Evolutionary conservation across 345 rosid species (phyloP).

Genomic region (Sisymbrium altissimum): DNA sequence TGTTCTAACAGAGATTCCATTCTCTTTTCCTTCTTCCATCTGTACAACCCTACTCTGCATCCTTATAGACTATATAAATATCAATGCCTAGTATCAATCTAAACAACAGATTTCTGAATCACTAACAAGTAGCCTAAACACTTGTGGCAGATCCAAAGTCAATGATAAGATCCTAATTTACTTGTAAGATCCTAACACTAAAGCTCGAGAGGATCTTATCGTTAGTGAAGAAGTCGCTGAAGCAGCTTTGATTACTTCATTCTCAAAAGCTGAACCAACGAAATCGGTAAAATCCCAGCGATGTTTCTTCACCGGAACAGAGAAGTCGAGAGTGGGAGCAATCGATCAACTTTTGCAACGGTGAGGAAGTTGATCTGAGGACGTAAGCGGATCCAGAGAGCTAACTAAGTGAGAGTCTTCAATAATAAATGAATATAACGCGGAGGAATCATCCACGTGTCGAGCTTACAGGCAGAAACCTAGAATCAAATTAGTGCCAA

Average conservation of each 20-base stretch:
- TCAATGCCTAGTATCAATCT: conserved; percentile 10
- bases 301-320: not conserved
- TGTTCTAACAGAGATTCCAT: conserved; percentile 32
- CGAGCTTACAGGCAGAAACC: conserved; percentile 10
- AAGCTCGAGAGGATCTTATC: conserved; percentile 6
- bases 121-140: not conserved
- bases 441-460: conserved; percentile 18
- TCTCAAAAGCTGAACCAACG: not conserved
- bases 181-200: not conserved
- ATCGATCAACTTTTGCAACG: not conserved
- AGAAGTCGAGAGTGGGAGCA: not conserved
- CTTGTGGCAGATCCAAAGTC: not conserved
- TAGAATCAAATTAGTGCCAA: not conserved
- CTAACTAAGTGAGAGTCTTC: not conserved
- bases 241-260: conserved; percentile 6
- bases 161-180: not conserved
- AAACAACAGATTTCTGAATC: not conserved
- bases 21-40: conserved; percentile 74
- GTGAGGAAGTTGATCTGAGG: not conserved
- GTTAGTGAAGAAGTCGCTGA: not conserved
- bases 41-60: conserved; percentile 60
- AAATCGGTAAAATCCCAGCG: not conserved
- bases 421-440: not conserved
- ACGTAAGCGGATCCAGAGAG: conserved; percentile 18
- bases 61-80: conserved; percentile 5